These are phyloP conservation scores for Pezicula rhizophila DNA, from an alignment of 2,329 filamentous ascomycete species.

Conservation along the genomic window DNA sequence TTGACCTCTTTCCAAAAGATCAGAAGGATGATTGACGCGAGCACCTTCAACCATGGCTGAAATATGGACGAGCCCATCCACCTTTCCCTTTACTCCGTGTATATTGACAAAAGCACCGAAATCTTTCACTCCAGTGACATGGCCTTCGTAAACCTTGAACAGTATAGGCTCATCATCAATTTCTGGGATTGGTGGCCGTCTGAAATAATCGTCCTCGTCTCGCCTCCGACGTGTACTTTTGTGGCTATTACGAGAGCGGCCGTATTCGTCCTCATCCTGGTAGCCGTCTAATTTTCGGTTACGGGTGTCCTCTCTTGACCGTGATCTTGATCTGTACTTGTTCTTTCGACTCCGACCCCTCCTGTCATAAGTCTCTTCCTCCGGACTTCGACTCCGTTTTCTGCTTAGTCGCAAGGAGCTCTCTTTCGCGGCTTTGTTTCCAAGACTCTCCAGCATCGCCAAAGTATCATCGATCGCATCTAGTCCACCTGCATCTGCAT, in stretches of 20 bases:
- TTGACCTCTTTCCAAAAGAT: slow-evolving; percentile 75
- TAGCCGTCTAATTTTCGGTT: slow-evolving; percentile 40
- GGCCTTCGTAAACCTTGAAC: slow-evolving; percentile 84
- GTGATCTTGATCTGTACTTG: slow-evolving; percentile 45
- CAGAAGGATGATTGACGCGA: slow-evolving; percentile 86
- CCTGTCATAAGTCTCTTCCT: slow-evolving; percentile 29
- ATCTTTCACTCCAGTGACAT: slow-evolving; percentile 87
- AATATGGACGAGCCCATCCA: slow-evolving; percentile 90
- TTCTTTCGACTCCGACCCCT: slow-evolving; percentile 30
- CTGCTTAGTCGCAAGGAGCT: slow-evolving; percentile 31
- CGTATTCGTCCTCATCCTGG: slow-evolving; percentile 54
- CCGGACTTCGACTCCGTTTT: slow-evolving; percentile 49
- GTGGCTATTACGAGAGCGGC: slow-evolving; percentile 37
- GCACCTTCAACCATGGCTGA: slow-evolving; percentile 81
- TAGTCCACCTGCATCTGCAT: slow-evolving; percentile 27
- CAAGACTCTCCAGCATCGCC: slow-evolving; percentile 81
- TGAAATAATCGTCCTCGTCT: slow-evolving; percentile 54
- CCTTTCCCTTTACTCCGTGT: slow-evolving; percentile 78
- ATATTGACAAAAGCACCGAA: slow-evolving; percentile 95
- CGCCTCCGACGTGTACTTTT: slow-evolving; percentile 34
- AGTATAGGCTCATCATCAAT: slow-evolving; percentile 76
- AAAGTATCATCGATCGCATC: slow-evolving; percentile 89
- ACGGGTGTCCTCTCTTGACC: slow-evolving; percentile 37
- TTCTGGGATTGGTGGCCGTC: slow-evolving; percentile 61
- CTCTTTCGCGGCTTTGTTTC: slow-evolving; percentile 50